These are phyloP conservation scores for Penicillium parvum DNA, from an alignment of 495 filamentous ascomycete genomes.

Conservation along the genomic window DNA sequence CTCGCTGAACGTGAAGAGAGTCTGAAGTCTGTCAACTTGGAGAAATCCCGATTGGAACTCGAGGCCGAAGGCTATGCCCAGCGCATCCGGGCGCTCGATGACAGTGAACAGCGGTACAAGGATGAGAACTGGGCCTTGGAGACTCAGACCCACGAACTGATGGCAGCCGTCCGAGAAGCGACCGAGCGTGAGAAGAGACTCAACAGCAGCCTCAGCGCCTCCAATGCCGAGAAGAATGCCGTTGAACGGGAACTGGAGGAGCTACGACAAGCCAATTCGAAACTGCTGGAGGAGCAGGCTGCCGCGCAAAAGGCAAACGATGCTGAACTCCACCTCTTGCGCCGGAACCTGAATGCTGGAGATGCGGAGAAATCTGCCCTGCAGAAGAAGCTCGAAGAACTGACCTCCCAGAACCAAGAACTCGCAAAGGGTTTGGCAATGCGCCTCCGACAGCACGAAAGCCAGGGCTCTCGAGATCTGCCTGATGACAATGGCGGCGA, in stretches of 20 bases:
- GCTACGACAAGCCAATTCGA: slow-evolving; percentile 69
- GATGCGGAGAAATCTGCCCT: slow-evolving; percentile 70
- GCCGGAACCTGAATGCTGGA: slow-evolving; percentile 65
- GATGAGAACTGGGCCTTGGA: slow-evolving; percentile 98
- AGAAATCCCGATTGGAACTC: slow-evolving; percentile 72
- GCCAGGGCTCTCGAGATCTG: slow-evolving; percentile 52
- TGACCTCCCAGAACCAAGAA: slow-evolving; percentile 83
- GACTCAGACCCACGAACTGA: slow-evolving; percentile 77
- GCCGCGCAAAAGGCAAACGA: slow-evolving; percentile 77
- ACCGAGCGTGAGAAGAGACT: slow-evolving; percentile 76
- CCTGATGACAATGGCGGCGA: slow-evolving; percentile 61
- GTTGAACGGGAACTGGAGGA: slow-evolving; percentile 85
- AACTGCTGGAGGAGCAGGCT: slow-evolving; percentile 74
- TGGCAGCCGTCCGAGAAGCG: slow-evolving; percentile 63
- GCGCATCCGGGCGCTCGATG: slow-evolving; percentile 75
- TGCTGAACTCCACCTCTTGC: slow-evolving; percentile 73
- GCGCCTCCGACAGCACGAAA: slow-evolving; percentile 63
- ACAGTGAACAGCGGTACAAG: slow-evolving; percentile 91
- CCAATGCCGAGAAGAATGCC: slow-evolving; percentile 69
- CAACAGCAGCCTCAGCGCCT: slow-evolving; percentile 59
- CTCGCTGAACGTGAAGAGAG: slow-evolving; percentile 83
- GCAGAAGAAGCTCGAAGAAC: slow-evolving; percentile 78
- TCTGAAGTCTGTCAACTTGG: slow-evolving; percentile 65
- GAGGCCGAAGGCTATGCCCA: slow-evolving; percentile 76
- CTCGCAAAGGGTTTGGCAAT: slow-evolving; percentile 74